Evolutionary conservation across 768 basidiomycete species (phyloP).

Genomic region (Agrocybe pediades): DNA sequence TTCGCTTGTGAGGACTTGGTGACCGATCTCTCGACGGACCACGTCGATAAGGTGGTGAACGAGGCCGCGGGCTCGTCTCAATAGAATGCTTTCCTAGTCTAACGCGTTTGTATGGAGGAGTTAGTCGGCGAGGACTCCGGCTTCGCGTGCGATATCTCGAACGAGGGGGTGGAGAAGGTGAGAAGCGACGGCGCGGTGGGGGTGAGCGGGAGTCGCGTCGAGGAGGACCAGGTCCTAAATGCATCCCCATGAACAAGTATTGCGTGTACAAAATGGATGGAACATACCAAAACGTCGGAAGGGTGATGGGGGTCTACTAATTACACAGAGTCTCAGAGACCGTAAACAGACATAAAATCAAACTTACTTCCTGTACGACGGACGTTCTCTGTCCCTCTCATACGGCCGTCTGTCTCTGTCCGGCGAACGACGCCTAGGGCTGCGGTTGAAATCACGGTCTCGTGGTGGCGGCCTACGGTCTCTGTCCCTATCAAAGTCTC

Average conservation of each 20-base stretch:
- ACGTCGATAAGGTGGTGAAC: conserved; percentile 21
- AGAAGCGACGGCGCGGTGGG: conserved; percentile 21
- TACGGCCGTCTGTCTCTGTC: conserved; percentile 28
- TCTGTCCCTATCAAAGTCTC: conserved; percentile 20
- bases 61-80: conserved; percentile 22
- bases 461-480: conserved; percentile 10
- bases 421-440: conserved; percentile 20
- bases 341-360: neutral
- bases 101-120: conserved; percentile 20
- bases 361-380: conserved; percentile 23
- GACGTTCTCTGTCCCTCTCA: conserved; percentile 25
- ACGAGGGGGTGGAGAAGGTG: conserved; percentile 20
- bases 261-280: neutral
- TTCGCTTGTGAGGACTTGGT: conserved; percentile 16
- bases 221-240: conserved; percentile 11
- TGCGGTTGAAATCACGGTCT: conserved; percentile 19
- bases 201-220: conserved; percentile 30
- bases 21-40: conserved; percentile 18
- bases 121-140: conserved; percentile 24
- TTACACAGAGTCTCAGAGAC: neutral
- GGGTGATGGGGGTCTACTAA: conserved; percentile 13
- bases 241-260: neutral
- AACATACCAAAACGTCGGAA: conserved; percentile 13
- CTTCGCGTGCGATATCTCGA: conserved; percentile 21
- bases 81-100: conserved; percentile 32